phyloP scores from a whole-genome alignment of 768 basidiomycete species.

The Tricholomella constricta region DNA sequence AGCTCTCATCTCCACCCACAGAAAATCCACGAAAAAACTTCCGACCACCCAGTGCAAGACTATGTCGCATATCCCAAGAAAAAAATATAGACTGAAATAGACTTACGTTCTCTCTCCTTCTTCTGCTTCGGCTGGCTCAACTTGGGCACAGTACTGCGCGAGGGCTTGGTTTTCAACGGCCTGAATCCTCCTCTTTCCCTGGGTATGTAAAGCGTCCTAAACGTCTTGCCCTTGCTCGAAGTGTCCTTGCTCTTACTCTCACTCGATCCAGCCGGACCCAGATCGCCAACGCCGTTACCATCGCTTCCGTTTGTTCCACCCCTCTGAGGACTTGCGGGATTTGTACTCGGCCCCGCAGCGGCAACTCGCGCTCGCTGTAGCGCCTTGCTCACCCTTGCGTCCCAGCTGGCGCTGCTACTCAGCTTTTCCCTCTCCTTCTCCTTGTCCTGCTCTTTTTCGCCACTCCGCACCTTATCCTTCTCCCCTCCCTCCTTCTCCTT shows the following conservation, averaged over 20 bases:
- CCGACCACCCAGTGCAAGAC: too few relatives aligned
- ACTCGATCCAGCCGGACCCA: too few relatives aligned
- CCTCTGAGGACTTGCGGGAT: too few relatives aligned
- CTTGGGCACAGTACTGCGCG: not conserved
- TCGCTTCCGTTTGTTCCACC: too few relatives aligned
- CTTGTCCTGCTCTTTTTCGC: not conserved
- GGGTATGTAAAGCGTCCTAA: not conserved
- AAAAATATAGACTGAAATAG: not conserved
- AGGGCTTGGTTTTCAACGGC: not conserved
- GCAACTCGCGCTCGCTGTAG: conserved; percentile 4
- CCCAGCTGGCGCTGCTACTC: conserved; percentile 9
- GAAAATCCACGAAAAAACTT: not conserved
- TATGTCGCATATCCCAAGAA: not conserved
- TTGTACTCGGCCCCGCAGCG: not conserved
- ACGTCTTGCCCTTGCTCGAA: not conserved
- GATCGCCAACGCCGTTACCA: too few relatives aligned
- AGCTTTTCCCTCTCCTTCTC: not conserved
- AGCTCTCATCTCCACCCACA: not conserved
- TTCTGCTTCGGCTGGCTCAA: not conserved
- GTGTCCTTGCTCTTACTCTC: not conserved
- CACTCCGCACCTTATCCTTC: too few relatives aligned
- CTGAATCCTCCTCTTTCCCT: not conserved
- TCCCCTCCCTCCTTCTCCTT: not conserved
- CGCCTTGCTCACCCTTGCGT: conserved; percentile 14
- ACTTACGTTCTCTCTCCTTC: conserved; percentile 3